phyloP scores from a whole-genome alignment of 2,329 filamentous ascomycete species.

The Spiromastix sp. region DNA sequence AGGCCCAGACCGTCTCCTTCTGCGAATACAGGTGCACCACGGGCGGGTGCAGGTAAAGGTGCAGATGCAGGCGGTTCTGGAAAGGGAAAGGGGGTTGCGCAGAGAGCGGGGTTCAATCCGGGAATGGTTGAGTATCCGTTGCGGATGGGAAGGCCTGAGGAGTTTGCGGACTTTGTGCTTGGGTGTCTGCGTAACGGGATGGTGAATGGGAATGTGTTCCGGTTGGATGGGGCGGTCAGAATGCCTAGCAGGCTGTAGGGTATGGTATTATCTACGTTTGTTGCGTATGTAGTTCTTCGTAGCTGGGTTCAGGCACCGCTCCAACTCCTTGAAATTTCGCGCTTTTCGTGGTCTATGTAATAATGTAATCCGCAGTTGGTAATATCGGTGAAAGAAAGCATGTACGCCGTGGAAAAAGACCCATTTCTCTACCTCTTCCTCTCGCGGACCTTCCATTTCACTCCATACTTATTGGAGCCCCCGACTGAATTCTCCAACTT shows the following conservation, averaged over 20 bases:
- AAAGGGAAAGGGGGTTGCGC: not conserved
- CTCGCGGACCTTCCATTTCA: constrained; percentile 55
- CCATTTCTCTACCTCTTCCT: constrained; percentile 41
- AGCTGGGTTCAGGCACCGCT: too few relatives aligned
- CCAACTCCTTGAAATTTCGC: too few relatives aligned
- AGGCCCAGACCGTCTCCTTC: constrained; percentile 5
- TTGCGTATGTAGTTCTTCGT: too few relatives aligned
- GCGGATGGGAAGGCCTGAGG: constrained; percentile 15
- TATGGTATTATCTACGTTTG: not conserved
- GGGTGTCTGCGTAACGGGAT: constrained; percentile 18
- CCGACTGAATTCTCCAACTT: constrained; percentile 52
- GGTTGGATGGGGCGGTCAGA: constrained; percentile 16
- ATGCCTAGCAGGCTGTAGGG: constrained; percentile 15
- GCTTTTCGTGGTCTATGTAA: not conserved
- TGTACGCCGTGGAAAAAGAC: not conserved
- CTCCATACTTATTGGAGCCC: constrained; percentile 52
- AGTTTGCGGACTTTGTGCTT: constrained; percentile 16
- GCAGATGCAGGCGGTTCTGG: too few relatives aligned
- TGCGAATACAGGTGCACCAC: constrained; percentile 1
- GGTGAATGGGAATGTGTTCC: constrained; percentile 16
- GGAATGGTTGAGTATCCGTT: constrained; percentile 17
- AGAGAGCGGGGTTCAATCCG: constrained; percentile 5
- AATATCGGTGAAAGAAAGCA: not conserved
- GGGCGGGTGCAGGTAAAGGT: constrained; percentile 4
- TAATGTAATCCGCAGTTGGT: not conserved